Evolutionary conservation across 208 protist species (phyloP).

Genomic region (Wallacemonas sp.): DNA sequence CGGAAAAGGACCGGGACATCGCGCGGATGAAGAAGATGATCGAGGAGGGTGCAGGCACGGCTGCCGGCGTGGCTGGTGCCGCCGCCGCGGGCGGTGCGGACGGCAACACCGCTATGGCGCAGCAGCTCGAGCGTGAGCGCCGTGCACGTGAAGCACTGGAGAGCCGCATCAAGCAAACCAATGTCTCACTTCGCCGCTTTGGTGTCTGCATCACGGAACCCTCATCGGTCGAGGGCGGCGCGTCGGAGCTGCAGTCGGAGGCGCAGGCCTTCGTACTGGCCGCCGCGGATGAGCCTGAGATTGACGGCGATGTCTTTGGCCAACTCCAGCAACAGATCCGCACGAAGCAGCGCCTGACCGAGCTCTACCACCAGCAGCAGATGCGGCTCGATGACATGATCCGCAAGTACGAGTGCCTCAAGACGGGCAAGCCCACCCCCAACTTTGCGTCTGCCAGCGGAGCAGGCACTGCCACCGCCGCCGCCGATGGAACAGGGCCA

Average conservation of each 20-base stretch:
- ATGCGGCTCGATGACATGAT: conserved; percentile 79
- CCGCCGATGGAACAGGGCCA: not conserved
- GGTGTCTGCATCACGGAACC: conserved; percentile 74
- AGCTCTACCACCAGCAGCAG: conserved; percentile 87
- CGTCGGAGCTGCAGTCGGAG: conserved; percentile 21
- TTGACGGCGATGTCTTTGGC: conserved; percentile 73
- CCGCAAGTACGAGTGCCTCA: conserved; percentile 86
- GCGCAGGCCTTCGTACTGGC: conserved; percentile 63
- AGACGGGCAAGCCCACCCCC: conserved; percentile 71
- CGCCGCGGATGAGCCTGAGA: conserved; percentile 54
- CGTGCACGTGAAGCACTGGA: conserved; percentile 52
- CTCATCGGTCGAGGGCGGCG: conserved; percentile 22
- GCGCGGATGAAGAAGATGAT: conserved; percentile 79
- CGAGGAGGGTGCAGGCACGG: conserved; percentile 43
- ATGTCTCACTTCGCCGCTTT: conserved; percentile 79
- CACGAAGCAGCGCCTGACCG: conserved; percentile 79
- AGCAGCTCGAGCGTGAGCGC: conserved; percentile 59
- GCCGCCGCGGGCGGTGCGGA: conserved; percentile 14
- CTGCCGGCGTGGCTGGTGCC: not conserved
- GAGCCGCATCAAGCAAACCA: conserved; percentile 70
- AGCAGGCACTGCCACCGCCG: not conserved
- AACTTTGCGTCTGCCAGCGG: conserved; percentile 15
- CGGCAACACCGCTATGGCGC: conserved; percentile 27
- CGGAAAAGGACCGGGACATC: conserved; percentile 74
- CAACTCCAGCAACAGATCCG: conserved; percentile 88